These are phyloP conservation scores for Kuraishia ogatae DNA, from an alignment of 805 yeast genomes.

Conservation along the genomic window DNA sequence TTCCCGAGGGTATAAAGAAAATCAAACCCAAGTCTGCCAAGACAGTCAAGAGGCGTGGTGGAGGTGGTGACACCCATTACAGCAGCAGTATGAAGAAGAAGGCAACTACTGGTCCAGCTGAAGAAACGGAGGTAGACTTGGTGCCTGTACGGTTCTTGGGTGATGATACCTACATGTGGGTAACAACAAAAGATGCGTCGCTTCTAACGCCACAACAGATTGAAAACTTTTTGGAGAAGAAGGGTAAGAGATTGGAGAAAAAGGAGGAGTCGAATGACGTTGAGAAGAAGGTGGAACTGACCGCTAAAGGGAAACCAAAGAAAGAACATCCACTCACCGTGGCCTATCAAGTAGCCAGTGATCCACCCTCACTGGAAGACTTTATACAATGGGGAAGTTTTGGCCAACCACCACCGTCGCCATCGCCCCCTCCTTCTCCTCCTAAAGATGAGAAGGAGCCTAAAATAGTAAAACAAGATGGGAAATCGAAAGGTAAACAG, in stretches of 20 bases:
- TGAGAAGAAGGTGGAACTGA: background rate
- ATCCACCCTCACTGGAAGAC: background rate
- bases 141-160: conserved; percentile 6
- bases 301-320: background rate
- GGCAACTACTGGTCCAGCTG: background rate
- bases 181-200: conserved; percentile 36
- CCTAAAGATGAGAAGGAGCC: background rate
- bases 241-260: background rate
- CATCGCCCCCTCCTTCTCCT: background rate
- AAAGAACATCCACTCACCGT: background rate
- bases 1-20: conserved; percentile 6
- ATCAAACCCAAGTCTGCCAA: conserved; percentile 6
- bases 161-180: conserved; percentile 16
- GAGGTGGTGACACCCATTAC: background rate
- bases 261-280: background rate
- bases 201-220: conserved; percentile 26
- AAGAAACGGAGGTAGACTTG: conserved; percentile 4
- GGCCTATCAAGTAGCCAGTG: background rate
- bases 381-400: background rate
- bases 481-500: background rate
- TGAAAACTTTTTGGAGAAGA: conserved; percentile 10
- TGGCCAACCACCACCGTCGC: background rate
- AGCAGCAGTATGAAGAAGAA: background rate
- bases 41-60: conserved; percentile 1
- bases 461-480: background rate